Evolutionary conservation across 148 eudicot genomes (phyloP).

Genomic region (Rhododendron vialii): DNA sequence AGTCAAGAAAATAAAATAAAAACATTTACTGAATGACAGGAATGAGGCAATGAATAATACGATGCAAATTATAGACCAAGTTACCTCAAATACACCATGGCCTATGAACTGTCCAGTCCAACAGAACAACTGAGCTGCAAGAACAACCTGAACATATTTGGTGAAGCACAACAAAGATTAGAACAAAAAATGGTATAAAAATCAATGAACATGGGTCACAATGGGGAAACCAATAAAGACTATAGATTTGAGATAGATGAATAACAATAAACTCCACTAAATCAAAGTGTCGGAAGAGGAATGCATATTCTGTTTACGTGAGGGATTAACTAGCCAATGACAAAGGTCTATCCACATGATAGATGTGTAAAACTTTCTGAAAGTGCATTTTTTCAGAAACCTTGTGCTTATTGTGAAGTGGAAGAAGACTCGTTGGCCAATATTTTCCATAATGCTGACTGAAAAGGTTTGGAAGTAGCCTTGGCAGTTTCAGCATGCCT

Average conservation of each 20-base stretch:
- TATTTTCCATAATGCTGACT: not conserved
- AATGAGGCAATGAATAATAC: not conserved
- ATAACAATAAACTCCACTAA: not conserved
- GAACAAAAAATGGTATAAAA: not conserved
- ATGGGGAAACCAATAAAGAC: not conserved
- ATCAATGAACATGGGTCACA: not conserved
- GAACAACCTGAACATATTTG: not conserved
- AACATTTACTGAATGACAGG: not conserved
- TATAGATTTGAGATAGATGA: not conserved
- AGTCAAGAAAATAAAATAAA: not conserved
- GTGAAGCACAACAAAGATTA: not conserved
- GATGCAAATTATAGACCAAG: not conserved
- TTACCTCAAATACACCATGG: slow-evolving; percentile 78
- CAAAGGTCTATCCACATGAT: not conserved
- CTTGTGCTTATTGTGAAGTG: not conserved
- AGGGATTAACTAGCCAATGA: not conserved
- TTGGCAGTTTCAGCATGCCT: not conserved
- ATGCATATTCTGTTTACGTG: not conserved
- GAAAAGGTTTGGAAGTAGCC: not conserved
- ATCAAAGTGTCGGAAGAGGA: not conserved
- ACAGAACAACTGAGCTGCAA: slow-evolving; percentile 55
- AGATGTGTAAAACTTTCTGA: not conserved
- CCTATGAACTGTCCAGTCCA: slow-evolving; percentile 67
- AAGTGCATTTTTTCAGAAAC: not conserved
- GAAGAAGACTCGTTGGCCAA: not conserved